A percentile compares a stretch with the other conserved stretches of the same genome.
phyloP scores from a whole-genome alignment of 2,329 filamentous ascomycete species.

The Paraphoma sp. region DNA sequence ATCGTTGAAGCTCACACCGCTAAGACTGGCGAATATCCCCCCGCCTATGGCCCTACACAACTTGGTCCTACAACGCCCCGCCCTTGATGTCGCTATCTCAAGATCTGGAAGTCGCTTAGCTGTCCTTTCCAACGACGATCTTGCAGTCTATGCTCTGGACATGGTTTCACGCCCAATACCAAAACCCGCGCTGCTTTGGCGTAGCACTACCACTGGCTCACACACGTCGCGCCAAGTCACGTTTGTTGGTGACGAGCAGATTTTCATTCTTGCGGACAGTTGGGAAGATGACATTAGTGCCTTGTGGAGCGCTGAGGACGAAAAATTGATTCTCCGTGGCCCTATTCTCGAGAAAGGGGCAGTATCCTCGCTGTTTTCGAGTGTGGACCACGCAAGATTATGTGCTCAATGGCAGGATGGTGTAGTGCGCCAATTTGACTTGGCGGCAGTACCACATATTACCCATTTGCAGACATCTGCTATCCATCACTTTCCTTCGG shows the following conservation, averaged over 20 bases:
- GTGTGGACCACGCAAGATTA: conserved; percentile 26
- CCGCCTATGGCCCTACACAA: conserved; percentile 92
- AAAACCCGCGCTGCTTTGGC: conserved; percentile 54
- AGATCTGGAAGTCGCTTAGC: conserved; percentile 60
- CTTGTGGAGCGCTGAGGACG: conserved; percentile 34
- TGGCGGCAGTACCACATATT: conserved; percentile 17
- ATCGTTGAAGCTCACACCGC: conserved; percentile 81
- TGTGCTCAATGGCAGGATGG: conserved; percentile 35
- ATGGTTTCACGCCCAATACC: conserved; percentile 61
- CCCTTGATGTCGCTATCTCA: conserved; percentile 77
- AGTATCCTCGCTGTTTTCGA: conserved; percentile 29
- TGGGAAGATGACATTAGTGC: conserved; percentile 39
- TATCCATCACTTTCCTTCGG: conserved; percentile 33
- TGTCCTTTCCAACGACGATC: conserved; percentile 70
- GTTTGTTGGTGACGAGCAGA: conserved; percentile 50
- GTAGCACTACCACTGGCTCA: conserved; percentile 19
- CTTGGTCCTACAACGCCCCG: conserved; percentile 66
- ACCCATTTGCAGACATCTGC: conserved; percentile 18
- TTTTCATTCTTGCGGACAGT: conserved; percentile 44
- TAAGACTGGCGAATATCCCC: conserved; percentile 83
- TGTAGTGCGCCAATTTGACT: conserved; percentile 21
- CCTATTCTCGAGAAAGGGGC: conserved; percentile 30
- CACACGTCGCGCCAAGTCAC: conserved; percentile 54
- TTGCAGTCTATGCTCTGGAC: conserved; percentile 76
- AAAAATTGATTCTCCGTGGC: conserved; percentile 26